Conservation (phyloP, 495 filamentous ascomycete species). For the Lineolata rhizophorae region DNA sequence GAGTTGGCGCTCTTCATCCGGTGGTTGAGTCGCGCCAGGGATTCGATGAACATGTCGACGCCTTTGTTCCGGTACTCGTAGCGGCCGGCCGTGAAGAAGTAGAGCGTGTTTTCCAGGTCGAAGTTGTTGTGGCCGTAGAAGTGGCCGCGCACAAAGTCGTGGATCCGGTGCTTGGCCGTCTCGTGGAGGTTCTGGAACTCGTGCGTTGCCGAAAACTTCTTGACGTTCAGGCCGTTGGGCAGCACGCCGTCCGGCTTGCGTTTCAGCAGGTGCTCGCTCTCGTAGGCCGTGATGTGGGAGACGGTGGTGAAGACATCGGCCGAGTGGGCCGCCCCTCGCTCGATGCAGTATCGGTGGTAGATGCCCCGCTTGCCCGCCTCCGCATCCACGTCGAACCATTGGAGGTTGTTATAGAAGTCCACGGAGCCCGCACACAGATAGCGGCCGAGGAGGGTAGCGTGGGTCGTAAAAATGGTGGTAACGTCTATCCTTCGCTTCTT, state of each 20-base stretch:
- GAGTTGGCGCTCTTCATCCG: constrained; percentile 64
- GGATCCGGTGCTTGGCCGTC: constrained; percentile 88
- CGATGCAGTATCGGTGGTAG: constrained; percentile 97
- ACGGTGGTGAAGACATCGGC: constrained; percentile 97
- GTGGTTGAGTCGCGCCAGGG: constrained; percentile 82
- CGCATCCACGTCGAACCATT: constrained; percentile 88
- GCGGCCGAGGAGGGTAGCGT: constrained; percentile 81
- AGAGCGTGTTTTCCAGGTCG: constrained; percentile 89
- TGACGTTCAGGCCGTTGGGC: constrained; percentile 93
- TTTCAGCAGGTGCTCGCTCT: constrained; percentile 93
- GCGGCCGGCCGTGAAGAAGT: constrained; percentile 87
- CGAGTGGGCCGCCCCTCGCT: constrained; percentile 74
- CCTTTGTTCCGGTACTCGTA: constrained; percentile 98
- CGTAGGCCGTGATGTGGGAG: constrained; percentile 94
- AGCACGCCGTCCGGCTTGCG: constrained; percentile 92
- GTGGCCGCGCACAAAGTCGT: constrained; percentile 93
- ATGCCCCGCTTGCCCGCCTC: constrained; percentile 96
- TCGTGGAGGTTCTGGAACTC: constrained; percentile 98
- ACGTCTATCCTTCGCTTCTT: constrained; percentile 89
- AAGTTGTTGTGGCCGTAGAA: constrained; percentile 98
- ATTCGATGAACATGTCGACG: constrained; percentile 98
- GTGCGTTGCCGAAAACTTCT: constrained; percentile 96
- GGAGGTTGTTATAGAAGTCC: constrained; percentile 98
- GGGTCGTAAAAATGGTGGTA: constrained; percentile 96
- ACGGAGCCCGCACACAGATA: constrained; percentile 95